Conservation (phyloP, 495 filamentous ascomycete genomes). For the Aspergillus ellipticus region DNA sequence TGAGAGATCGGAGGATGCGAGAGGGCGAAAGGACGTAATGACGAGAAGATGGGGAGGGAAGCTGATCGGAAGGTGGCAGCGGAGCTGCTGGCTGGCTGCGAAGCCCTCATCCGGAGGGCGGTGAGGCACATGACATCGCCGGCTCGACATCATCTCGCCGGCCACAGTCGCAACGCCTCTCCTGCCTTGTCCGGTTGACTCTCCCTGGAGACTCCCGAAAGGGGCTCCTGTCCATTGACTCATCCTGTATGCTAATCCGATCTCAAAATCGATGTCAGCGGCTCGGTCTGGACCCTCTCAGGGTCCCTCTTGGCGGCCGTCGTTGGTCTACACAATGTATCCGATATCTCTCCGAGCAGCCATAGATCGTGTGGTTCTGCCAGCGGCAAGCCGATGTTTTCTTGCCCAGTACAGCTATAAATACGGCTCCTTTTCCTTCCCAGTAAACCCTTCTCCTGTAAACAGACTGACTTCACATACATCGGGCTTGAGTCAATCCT, state of each 20-base stretch:
- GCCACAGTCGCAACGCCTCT: background rate
- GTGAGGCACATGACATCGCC: conserved; percentile 15
- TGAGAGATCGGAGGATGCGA: background rate
- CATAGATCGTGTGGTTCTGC: no score
- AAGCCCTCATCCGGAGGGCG: conserved; percentile 9
- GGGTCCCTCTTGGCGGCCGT: background rate
- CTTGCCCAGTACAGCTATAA: conserved; percentile 4
- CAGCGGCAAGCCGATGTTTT: background rate
- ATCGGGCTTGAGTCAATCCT: background rate
- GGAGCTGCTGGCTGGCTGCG: conserved; percentile 11
- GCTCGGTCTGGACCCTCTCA: background rate
- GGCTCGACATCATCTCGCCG: background rate
- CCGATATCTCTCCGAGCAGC: conserved; percentile 30
- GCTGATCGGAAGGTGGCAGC: conserved; percentile 14
- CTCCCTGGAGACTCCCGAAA: no score
- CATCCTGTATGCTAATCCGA: no score
- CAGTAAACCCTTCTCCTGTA: background rate
- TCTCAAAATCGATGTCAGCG: background rate
- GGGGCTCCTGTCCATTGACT: no score
- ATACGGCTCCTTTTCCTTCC: background rate
- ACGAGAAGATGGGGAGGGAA: conserved; percentile 8
- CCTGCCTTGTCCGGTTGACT: background rate
- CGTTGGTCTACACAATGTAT: conserved; percentile 17
- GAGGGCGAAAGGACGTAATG: conserved; percentile 1
- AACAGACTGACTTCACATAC: background rate